A percentile compares a stretch with the other conserved stretches of the same genome.
phyloP scores from a whole-genome alignment of 2,329 filamentous ascomycete genomes.

The Stagonosporopsis vannaccii region DNA sequence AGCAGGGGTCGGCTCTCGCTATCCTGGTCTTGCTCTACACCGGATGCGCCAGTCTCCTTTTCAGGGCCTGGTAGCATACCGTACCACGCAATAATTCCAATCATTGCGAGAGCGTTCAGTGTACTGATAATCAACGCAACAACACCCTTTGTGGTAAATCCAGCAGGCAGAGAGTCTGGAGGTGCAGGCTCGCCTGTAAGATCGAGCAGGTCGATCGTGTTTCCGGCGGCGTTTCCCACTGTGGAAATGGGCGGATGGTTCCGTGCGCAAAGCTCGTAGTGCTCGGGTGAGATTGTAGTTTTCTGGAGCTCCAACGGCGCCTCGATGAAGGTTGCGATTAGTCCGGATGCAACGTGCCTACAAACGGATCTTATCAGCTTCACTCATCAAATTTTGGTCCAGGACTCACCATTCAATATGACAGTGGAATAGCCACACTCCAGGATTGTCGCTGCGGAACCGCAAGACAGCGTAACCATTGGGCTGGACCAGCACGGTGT shows the following conservation, averaged over 20 bases:
- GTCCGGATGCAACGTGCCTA: slow-evolving; percentile 13
- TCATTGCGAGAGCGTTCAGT: neutral
- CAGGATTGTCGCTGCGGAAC: slow-evolving; percentile 61
- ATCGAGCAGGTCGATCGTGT: neutral
- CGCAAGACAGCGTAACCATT: slow-evolving; percentile 63
- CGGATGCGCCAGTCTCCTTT: neutral
- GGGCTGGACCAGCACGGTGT: slow-evolving; percentile 62
- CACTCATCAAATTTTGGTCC: too few species aligned
- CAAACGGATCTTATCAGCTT: neutral
- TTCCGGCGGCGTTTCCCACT: slow-evolving; percentile 4
- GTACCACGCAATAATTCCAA: slow-evolving; percentile 13
- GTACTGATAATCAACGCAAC: slow-evolving; percentile 1
- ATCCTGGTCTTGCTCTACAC: neutral
- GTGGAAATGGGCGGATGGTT: neutral
- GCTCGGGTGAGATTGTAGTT: neutral
- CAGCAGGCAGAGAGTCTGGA: neutral
- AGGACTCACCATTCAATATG: slow-evolving; percentile 43
- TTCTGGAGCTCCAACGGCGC: slow-evolving; percentile 2
- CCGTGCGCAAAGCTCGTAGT: neutral
- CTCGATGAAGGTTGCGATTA: slow-evolving; percentile 12
- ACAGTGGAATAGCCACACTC: slow-evolving; percentile 44
- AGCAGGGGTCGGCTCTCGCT: slow-evolving; percentile 1
- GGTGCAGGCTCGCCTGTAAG: slow-evolving; percentile 6
- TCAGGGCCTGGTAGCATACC: neutral
- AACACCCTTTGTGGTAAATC: slow-evolving; percentile 4